A percentile compares a stretch with the other conserved stretches of the same genome.
Conservation (phyloP, 176 grass and related monocot species). For the Aegilops tauschii region DNA sequence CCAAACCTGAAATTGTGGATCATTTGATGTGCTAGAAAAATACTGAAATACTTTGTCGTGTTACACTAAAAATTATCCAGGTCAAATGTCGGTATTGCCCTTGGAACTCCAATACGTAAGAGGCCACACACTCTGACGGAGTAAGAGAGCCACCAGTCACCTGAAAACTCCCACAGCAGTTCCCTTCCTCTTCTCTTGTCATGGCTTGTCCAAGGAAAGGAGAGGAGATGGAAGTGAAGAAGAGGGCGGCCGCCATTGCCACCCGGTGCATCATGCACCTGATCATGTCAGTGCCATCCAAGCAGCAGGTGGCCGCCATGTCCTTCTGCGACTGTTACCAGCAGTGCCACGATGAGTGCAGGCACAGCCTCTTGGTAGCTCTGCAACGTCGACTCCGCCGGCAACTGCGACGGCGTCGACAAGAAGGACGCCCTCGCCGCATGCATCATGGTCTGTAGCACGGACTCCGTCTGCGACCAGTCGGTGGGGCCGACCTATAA, state of each 20-base stretch:
- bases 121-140: not conserved
- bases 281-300: not conserved
- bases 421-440: not conserved
- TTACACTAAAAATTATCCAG: not conserved
- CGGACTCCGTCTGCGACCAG: not conserved
- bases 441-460: not conserved
- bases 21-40: too few relatives aligned
- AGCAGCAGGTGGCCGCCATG: not conserved
- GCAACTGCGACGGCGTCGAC: not conserved
- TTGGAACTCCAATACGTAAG: not conserved
- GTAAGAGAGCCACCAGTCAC: not conserved
- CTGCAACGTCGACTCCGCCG: not conserved
- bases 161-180: not conserved
- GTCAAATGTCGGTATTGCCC: not conserved
- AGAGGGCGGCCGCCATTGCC: not conserved
- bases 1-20: too few relatives aligned
- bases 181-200: not conserved
- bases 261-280: not conserved
- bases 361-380: not conserved
- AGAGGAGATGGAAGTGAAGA: not conserved
- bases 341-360: not conserved
- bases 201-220: not conserved
- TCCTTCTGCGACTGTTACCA: not conserved
- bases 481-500: not conserved
- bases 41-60: not conserved